Percentiles rank a stretch among this genome's conserved stretches.
These are phyloP conservation scores for Auriculariales sp. DNA, from an alignment of 768 basidiomycete genomes.

Conservation along the genomic window DNA sequence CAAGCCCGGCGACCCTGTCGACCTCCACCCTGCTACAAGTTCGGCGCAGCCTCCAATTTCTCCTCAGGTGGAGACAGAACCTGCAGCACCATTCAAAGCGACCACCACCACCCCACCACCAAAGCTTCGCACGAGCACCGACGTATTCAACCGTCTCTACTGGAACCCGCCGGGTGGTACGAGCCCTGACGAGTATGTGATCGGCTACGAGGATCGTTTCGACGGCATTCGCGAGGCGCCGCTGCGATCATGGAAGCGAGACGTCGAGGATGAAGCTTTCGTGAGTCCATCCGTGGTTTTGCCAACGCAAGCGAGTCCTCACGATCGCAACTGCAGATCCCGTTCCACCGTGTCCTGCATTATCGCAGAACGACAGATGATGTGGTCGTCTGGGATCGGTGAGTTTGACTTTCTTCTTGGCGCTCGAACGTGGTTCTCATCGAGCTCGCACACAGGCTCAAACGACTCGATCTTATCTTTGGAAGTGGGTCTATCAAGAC, in stretches of 20 bases:
- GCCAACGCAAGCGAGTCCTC: background rate
- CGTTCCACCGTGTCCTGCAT: slow-evolving; percentile 12
- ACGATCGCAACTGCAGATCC: slow-evolving; percentile 8
- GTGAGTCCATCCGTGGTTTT: slow-evolving; percentile 5
- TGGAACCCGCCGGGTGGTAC: slow-evolving; percentile 10
- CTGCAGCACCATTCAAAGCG: background rate
- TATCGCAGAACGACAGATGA: slow-evolving; percentile 10
- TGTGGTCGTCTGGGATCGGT: slow-evolving; percentile 10
- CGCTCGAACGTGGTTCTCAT: too few species aligned
- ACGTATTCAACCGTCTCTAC: slow-evolving; percentile 11
- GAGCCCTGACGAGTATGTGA: slow-evolving; percentile 8
- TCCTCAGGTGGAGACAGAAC: slow-evolving; percentile 1
- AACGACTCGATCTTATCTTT: slow-evolving; percentile 11
- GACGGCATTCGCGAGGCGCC: slow-evolving; percentile 9
- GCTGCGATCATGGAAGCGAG: slow-evolving; percentile 10
- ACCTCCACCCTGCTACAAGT: slow-evolving; percentile 1
- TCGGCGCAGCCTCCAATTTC: slow-evolving; percentile 1
- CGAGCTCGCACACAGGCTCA: slow-evolving; percentile 1
- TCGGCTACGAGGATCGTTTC: slow-evolving; percentile 14
- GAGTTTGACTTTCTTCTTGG: background rate
- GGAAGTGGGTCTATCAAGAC: too few species aligned
- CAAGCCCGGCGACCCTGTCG: too few species aligned
- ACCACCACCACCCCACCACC: slow-evolving; percentile 6
- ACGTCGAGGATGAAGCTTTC: slow-evolving; percentile 13
- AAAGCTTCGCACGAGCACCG: slow-evolving; percentile 12